Evolutionary conservation across 495 filamentous ascomycete species (phyloP).

Genomic region (Talaromyces borbonicus): DNA sequence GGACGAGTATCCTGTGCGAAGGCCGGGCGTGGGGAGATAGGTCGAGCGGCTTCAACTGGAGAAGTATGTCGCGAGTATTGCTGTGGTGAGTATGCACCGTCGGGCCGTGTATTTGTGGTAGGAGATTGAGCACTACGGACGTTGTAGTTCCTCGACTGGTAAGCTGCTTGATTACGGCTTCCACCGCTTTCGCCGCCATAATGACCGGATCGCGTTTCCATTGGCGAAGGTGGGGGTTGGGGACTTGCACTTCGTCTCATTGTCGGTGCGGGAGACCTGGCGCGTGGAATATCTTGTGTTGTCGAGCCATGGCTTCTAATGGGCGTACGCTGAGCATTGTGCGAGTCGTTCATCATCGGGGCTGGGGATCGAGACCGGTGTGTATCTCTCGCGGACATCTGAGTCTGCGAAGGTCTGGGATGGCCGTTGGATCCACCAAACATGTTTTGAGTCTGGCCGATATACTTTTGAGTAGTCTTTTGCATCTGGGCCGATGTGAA

Average conservation of each 20-base stretch:
- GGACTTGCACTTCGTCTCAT: constrained; percentile 45
- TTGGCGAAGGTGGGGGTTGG: constrained; percentile 26
- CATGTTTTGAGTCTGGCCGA: constrained; percentile 72
- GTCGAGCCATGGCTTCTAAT: constrained; percentile 20
- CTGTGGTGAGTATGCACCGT: constrained; percentile 44
- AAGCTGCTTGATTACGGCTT: constrained; percentile 25
- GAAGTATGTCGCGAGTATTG: constrained; percentile 45
- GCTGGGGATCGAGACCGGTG: constrained; percentile 39
- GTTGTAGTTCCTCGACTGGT: constrained; percentile 33
- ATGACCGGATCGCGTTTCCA: constrained; percentile 25
- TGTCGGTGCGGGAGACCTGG: constrained; percentile 33
- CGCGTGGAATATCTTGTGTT: constrained; percentile 35
- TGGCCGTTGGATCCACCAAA: constrained; percentile 44
- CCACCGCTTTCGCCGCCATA: constrained; percentile 18
- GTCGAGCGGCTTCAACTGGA: constrained; percentile 42
- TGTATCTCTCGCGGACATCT: constrained; percentile 25
- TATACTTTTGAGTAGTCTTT: constrained; percentile 78
- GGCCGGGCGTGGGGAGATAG: constrained; percentile 49
- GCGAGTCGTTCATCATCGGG: constrained; percentile 55
- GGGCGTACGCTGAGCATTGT: constrained; percentile 21
- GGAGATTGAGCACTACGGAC: constrained; percentile 33
- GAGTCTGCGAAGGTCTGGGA: constrained; percentile 21
- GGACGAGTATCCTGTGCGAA: constrained; percentile 52
- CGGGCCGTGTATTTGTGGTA: constrained; percentile 10
- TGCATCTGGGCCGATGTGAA: constrained; percentile 91